These are phyloP conservation scores for Lasiosphaeria hispida DNA, from an alignment of 495 filamentous ascomycete genomes.

Conservation along the genomic window DNA sequence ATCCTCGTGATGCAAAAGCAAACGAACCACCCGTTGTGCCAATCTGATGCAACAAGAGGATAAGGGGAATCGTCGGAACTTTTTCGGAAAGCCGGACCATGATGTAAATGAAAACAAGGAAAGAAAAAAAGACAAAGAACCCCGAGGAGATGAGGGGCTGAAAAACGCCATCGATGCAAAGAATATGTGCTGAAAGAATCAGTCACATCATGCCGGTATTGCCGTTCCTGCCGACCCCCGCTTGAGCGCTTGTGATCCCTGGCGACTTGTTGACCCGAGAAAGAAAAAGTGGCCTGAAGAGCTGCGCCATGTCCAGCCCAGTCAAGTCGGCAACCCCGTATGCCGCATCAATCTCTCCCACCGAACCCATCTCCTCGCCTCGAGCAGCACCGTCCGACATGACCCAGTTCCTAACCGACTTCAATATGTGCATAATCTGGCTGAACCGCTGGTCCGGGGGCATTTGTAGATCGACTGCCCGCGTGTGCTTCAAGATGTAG, in stretches of 20 bases:
- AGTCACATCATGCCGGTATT: conserved; percentile 22
- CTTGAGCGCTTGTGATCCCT: conserved; percentile 31
- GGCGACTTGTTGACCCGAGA: conserved; percentile 31
- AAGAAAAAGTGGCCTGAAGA: conserved; percentile 52
- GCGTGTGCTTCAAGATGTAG: conserved; percentile 48
- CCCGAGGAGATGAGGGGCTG: conserved; percentile 16
- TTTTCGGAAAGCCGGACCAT: conserved; percentile 22
- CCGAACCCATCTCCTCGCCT: conserved; percentile 56
- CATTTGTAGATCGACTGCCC: conserved; percentile 44
- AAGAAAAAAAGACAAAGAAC: conserved; percentile 14
- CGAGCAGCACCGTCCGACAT: conserved; percentile 48
- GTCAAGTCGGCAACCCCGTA: conserved; percentile 60
- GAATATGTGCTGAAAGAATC: conserved; percentile 13
- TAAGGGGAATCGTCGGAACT: conserved; percentile 35
- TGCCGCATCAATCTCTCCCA: conserved; percentile 57
- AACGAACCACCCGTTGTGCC: conserved; percentile 38
- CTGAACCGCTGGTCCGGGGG: conserved; percentile 55
- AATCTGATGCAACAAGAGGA: conserved; percentile 44
- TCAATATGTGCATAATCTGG: conserved; percentile 56
- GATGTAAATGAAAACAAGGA: conserved; percentile 15
- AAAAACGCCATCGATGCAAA: conserved; percentile 32
- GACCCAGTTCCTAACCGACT: conserved; percentile 55
- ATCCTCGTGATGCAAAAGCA: conserved; percentile 44
- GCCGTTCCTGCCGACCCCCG: conserved; percentile 16
- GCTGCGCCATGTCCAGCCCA: conserved; percentile 60